Evolutionary conservation across 106 monocot genomes (phyloP), one percentile per base, ranked within the genome.

Genomic region (Cymbidium sinense): DNA sequence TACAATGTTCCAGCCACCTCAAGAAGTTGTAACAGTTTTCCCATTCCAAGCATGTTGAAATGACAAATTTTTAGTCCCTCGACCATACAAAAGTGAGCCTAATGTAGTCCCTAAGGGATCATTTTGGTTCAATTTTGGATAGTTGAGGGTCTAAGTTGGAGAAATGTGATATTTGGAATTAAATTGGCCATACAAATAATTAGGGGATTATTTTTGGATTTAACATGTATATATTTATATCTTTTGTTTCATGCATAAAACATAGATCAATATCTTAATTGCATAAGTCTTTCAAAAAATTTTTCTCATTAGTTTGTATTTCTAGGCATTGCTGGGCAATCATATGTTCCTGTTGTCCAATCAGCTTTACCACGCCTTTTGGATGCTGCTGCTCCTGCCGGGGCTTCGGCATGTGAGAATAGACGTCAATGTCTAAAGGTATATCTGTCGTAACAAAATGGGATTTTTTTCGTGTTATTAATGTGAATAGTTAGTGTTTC

Each of bases 381-480:
- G 76, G 82, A 84, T 85, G 93, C 89, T 90, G 94, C 91, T 84
- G 96, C 91, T 81, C 96, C 96, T 55, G 72, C 89, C 47, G 96
- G 91, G 73, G 64, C 87, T 79, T 82, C 85, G 80, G 91, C 89
- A 61, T 86, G 89, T 78, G 96, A 96, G 81, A 96, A 96, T 81
- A 89, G 94, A 33, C 91, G 93, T 18, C 96, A 96, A 50, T 96
- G 96, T 77, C 85, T 91, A 47, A 96, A 96, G 91, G 96, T 91
- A 88, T 80, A 69, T 72, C 7, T 78, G 18, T 10, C 41, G 41
- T 28, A 37, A 64, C 47, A 25, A 37, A 34, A 29, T 28, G 50
- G 23, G 21, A n/a, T 62, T 21, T 12, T 28, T 18, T 64, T 64
- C 27, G 20, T 35, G 0, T 77, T 15, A 28, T 65, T 64, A 64